Evolutionary conservation across 2,329 filamentous ascomycete species (phyloP).

Genomic region (Diaporthe velutina): DNA sequence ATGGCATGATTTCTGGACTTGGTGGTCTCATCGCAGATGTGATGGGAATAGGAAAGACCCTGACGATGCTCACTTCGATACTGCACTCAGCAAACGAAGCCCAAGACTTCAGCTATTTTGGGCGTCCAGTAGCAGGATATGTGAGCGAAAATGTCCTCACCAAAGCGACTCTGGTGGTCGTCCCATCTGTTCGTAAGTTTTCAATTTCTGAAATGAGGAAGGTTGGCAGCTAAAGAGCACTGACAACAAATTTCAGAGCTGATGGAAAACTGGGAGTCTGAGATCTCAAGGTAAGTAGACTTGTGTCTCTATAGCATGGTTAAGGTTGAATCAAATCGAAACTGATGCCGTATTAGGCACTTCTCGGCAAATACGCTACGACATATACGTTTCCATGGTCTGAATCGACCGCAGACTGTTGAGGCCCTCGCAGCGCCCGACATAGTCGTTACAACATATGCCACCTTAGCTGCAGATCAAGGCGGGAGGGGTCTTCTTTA

Average conservation of each 20-base stretch:
- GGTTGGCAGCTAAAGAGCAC: neutral
- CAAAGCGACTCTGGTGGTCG: conserved; percentile 10
- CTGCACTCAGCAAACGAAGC: neutral
- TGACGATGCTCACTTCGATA: neutral
- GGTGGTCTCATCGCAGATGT: conserved; percentile 16
- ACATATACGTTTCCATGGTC: conserved; percentile 5
- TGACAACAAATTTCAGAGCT: neutral
- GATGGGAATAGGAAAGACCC: conserved; percentile 8
- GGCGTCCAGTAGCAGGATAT: neutral
- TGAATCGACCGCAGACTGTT: neutral
- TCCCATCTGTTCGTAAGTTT: conserved; percentile 17
- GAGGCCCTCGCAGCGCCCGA: neutral
- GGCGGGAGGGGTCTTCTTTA: conserved; percentile 45
- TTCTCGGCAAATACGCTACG: neutral
- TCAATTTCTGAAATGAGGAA: neutral
- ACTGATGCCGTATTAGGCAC: neutral
- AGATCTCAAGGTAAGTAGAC: neutral
- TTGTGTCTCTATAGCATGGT: neutral
- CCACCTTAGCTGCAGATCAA: conserved; percentile 56
- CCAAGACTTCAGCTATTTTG: neutral
- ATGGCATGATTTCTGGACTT: neutral
- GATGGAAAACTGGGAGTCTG: conserved; percentile 8
- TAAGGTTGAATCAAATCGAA: neutral
- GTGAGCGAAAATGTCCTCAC: neutral
- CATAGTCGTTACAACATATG: conserved; percentile 62